Conservation (phyloP, 1,284 basidiomycete species). For the Cryptococcus deneoformans region DNA sequence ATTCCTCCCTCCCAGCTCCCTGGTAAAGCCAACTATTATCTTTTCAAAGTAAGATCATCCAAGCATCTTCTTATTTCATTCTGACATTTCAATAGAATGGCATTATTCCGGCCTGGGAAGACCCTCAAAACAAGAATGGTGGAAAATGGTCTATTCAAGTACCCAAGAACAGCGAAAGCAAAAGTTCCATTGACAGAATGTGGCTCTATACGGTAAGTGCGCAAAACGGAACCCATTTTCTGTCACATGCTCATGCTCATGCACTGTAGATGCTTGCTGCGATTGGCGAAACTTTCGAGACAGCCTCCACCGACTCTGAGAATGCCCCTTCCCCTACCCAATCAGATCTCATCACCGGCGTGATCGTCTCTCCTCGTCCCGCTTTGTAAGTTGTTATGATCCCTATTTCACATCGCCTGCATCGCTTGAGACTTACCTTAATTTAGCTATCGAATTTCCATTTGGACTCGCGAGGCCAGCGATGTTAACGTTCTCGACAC, state of each 20-base stretch:
- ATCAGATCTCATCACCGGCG: constrained; percentile 78
- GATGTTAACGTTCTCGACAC: constrained; percentile 40
- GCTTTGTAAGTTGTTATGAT: constrained; percentile 61
- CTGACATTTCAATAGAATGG: constrained; percentile 60
- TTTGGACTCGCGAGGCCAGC: constrained; percentile 91
- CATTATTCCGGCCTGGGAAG: constrained; percentile 96
- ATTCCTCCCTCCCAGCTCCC: constrained; percentile 93
- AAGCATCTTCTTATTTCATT: neutral
- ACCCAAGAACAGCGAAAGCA: constrained; percentile 84
- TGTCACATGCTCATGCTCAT: neutral
- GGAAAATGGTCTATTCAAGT: constrained; percentile 99
- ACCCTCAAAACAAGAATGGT: constrained; percentile 90
- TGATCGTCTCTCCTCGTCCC: constrained; percentile 90
- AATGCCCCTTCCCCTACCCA: constrained; percentile 48
- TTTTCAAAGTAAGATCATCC: constrained; percentile 70
- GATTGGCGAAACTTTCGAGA: constrained; percentile 95
- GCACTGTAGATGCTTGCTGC: constrained; percentile 82
- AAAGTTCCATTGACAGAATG: constrained; percentile 81
- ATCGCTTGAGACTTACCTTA: neutral
- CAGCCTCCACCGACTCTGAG: constrained; percentile 52
- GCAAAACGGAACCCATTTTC: neutral
- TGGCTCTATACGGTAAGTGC: constrained; percentile 90
- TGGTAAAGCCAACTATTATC: constrained; percentile 96
- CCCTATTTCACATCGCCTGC: neutral
- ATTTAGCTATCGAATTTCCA: constrained; percentile 78